These are phyloP conservation scores for Chalciporus sphaerocephalus DNA, from an alignment of 768 basidiomycete genomes.

Conservation along the genomic window DNA sequence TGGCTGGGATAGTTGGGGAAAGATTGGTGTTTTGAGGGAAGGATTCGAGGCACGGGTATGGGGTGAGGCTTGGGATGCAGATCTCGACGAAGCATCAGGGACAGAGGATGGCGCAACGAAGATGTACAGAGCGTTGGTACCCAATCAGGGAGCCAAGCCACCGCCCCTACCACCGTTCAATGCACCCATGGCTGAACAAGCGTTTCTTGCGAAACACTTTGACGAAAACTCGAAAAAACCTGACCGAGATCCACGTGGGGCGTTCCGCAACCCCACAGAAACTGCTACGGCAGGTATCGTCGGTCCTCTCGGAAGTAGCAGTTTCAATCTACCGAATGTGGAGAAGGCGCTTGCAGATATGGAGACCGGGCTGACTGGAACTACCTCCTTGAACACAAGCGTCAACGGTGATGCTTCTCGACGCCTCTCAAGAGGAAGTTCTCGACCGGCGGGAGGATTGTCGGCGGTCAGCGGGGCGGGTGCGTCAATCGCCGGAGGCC, in stretches of 20 bases:
- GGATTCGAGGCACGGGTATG: slow-evolving; percentile 82
- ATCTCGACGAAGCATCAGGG: slow-evolving; percentile 49
- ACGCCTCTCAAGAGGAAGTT: slow-evolving; percentile 29
- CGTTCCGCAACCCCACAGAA: slow-evolving; percentile 77
- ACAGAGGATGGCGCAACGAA: slow-evolving; percentile 53
- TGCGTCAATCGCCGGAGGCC: slow-evolving; percentile 26
- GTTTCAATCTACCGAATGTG: slow-evolving; percentile 81
- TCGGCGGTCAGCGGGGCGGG: slow-evolving; percentile 36
- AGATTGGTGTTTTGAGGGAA: slow-evolving; percentile 85
- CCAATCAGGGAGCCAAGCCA: slow-evolving; percentile 69
- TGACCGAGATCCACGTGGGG: slow-evolving; percentile 82
- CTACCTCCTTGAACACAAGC: slow-evolving; percentile 33
- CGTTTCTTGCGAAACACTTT: slow-evolving; percentile 86
- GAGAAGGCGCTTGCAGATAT: slow-evolving; percentile 85
- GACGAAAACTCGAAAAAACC: slow-evolving; percentile 89
- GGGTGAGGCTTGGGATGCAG: slow-evolving; percentile 77
- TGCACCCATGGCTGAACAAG: slow-evolving; percentile 81
- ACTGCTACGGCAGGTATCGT: slow-evolving; percentile 68
- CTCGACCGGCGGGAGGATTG: slow-evolving; percentile 35
- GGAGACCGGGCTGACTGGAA: slow-evolving; percentile 54
- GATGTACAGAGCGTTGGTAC: slow-evolving; percentile 68
- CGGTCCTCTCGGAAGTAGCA: slow-evolving; percentile 86
- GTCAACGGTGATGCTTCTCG: slow-evolving; percentile 33
- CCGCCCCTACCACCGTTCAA: slow-evolving; percentile 71
- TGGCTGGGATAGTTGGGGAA: slow-evolving; percentile 99